Base-by-base conservation (phyloP, 148 eudicot genomes). In the Dianthus caryophyllus region DNA sequence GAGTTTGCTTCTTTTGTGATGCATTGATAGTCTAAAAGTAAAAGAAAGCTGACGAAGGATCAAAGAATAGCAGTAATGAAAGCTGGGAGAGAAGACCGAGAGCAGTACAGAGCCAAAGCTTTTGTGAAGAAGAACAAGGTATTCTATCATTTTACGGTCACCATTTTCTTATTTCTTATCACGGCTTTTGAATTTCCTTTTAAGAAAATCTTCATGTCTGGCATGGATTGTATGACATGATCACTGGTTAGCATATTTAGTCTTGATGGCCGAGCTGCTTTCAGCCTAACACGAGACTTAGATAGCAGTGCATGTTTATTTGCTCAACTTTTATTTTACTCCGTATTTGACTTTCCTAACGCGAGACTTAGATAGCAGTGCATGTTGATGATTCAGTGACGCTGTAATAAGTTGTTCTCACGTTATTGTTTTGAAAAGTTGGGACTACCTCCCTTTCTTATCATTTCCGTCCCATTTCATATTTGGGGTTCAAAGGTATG, bases 41-140 rank as follows among this genome's bases (percentile, higher is more conserved):
- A 71, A 73, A 76, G 66, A 75, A 94, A 90, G 85, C 51, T 88
- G 67, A 94, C 81, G 53, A 94, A 94, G 79, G 90, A 88, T 16
- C 86, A 94, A 74, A 88, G 82, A 71, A 56, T 84, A 61, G 90
- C 83, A 75, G 55, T 86, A 60, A 70, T 88, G 61, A 86, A 84
- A 79, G 99, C 85, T 49, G 90, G 96, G 27, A 82, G 99, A 75
- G 96, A 90, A 71, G 99, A 85, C 3, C 77, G 87, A 73, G 93
- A 76, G 59, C 76, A 77, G 65, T 90, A 90, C 76, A 80, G 73
- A 70, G 70, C 99, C 75, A 66, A 65, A 41, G 73, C 97, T 71
- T 87, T 96, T 73, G 26, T 80, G 31, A 94, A 94, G 76, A 83
- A 94, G 80, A 86, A 88, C 65, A 94, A 94, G 99, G 99, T 88